Base-by-base conservation (phyloP, 352 stramenopile species). In the Phytophthora niederhauseri region DNA sequence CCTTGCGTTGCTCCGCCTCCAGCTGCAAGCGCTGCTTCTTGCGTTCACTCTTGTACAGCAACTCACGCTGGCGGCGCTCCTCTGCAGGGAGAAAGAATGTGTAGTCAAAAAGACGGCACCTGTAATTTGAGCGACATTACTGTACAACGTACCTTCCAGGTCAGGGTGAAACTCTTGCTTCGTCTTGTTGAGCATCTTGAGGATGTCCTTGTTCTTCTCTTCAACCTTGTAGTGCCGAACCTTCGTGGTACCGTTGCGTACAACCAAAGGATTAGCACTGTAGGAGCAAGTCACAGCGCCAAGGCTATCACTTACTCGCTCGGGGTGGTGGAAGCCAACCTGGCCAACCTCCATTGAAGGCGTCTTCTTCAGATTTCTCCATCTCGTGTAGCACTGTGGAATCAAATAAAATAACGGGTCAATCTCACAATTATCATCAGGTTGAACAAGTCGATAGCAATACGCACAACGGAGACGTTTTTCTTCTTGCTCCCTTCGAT, bases 401-500 rank as follows among this genome's bases (percentile, higher is more conserved):
- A 9, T 30, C 8, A 62, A 53, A 11, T 41, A 36, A 50, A 28
- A 7, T 6, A 14, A 46, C 1, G 12, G 56, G 50, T 19, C 8
- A 57, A 50, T 50, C 22, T 57, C 12, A 36, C 36, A 31, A 34
- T 8, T 3, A 36, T 2, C 38, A 63, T 0, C 17, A 17, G 1
- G 50, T 61, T 11, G 1, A 14, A 38, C 9, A 46, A 26, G 36
- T 11, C 30, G 6, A 43, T 31, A 1, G 20, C 0, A 17, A 3
- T 28, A 73, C 80, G 34, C 67, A 92, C 83, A 28, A 98, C 87
- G 49, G 87, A 70, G 20, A 98, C 92, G 31, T 78, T 87, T 61
- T 94, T 96, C 66, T 92, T 91, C 78, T 98, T 98, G 73, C 82
- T 96, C 17, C 95, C 95, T 80, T 98, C 91, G 51, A 98, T 98